These are phyloP conservation scores for Yarrowia deformans DNA, from an alignment of 805 yeast genomes.

Conservation along the genomic window DNA sequence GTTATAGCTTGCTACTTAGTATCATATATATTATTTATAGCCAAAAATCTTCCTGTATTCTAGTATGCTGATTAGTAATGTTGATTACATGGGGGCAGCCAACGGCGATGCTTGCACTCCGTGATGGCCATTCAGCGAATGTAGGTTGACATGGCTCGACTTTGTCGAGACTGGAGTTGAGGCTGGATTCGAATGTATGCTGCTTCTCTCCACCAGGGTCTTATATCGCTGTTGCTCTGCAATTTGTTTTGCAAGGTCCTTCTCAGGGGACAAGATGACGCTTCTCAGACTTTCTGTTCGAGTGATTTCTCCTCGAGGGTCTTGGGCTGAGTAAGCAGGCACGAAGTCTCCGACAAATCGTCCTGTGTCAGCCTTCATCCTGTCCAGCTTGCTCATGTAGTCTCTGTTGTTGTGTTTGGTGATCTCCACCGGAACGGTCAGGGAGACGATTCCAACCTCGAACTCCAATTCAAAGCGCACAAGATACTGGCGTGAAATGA, in stretches of 20 bases:
- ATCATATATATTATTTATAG: slow-evolving; percentile 22
- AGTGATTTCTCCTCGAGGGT: slow-evolving; percentile 22
- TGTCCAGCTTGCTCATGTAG: slow-evolving; percentile 24
- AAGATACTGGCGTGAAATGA: slow-evolving; percentile 27
- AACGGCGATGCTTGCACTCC: background rate
- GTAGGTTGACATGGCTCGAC: slow-evolving; percentile 20
- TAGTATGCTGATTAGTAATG: background rate
- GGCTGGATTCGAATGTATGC: slow-evolving; percentile 9
- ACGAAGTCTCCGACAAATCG: slow-evolving; percentile 27
- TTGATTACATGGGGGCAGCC: slow-evolving; percentile 12
- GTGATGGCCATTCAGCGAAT: slow-evolving; percentile 8
- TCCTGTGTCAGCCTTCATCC: slow-evolving; percentile 20
- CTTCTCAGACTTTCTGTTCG: slow-evolving; percentile 24
- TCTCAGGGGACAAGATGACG: slow-evolving; percentile 27
- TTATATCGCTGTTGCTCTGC: slow-evolving; percentile 29
- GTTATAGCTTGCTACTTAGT: background rate
- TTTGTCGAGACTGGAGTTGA: slow-evolving; percentile 8
- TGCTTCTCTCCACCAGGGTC: slow-evolving; percentile 18
- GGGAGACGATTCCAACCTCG: background rate
- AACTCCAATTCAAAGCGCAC: slow-evolving; percentile 22
- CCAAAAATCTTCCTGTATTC: slow-evolving; percentile 5
- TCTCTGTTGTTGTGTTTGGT: slow-evolving; percentile 35
- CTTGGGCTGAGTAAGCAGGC: slow-evolving; percentile 28
- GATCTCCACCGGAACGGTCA: slow-evolving; percentile 23
- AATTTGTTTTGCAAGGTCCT: slow-evolving; percentile 20